A percentile compares a stretch with the other conserved stretches of the same genome.
phyloP scores from a whole-genome alignment of 345 rosid genomes.

The Psidium guajava region DNA sequence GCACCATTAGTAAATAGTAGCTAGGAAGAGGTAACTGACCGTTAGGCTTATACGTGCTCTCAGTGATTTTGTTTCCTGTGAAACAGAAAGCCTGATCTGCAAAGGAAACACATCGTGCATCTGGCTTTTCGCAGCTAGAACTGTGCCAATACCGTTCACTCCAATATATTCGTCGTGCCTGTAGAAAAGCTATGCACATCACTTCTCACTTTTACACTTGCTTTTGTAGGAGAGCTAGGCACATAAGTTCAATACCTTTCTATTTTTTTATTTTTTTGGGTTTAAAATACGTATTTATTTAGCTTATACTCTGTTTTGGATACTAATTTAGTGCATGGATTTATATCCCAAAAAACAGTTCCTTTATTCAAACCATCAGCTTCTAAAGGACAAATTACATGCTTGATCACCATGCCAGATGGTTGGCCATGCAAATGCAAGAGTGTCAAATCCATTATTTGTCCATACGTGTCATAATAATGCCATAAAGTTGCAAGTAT shows the following conservation, averaged over 20 bases:
- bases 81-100: slow-evolving; percentile 42
- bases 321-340: not conserved
- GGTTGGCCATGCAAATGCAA: not conserved
- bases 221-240: not conserved
- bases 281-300: not conserved
- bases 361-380: not conserved
- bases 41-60: slow-evolving; percentile 36
- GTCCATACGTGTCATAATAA: not conserved
- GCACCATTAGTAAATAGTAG: not conserved
- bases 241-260: not conserved
- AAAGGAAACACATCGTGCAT: slow-evolving; percentile 47
- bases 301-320: not conserved
- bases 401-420: not conserved
- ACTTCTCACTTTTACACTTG: not conserved
- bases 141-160: slow-evolving; percentile 9
- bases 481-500: not conserved
- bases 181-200: not conserved
- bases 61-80: slow-evolving; percentile 27
- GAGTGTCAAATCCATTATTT: not conserved
- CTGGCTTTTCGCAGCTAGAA: slow-evolving; percentile 21
- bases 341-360: not conserved
- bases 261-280: too few species aligned
- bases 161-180: slow-evolving; percentile 41
- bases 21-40: slow-evolving; percentile 14
- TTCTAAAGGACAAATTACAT: not conserved